Evolutionary conservation across 2,329 filamentous ascomycete genomes (phyloP).

Genomic region (Biscogniauxia marginata): DNA sequence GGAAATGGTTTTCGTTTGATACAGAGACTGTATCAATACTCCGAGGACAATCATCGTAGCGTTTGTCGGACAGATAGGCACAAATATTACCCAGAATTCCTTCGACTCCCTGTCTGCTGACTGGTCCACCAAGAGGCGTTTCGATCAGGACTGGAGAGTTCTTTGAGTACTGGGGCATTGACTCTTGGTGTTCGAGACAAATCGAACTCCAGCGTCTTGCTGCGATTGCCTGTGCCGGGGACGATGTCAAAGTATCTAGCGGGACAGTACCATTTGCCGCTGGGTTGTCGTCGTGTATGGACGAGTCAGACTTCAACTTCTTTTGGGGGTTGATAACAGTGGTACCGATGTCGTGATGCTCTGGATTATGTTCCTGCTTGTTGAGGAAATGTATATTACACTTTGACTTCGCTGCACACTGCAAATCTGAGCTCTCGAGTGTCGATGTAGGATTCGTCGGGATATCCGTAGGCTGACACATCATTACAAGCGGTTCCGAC

Average conservation of each 20-base stretch:
- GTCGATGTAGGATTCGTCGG: constrained; percentile 3
- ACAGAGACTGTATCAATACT: background rate
- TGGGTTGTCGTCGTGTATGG: background rate
- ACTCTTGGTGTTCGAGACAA: constrained; percentile 1
- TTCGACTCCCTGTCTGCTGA: constrained; percentile 19
- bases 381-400: constrained; percentile 7
- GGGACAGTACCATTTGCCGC: background rate
- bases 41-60: constrained; percentile 13
- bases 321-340: constrained; percentile 10
- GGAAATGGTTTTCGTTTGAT: constrained; percentile 10
- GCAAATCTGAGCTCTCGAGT: background rate
- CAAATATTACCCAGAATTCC: constrained; percentile 26
- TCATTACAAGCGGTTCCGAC: constrained; percentile 15
- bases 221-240: constrained; percentile 9
- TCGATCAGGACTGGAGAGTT: constrained; percentile 4
- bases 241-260: constrained; percentile 5
- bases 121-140: constrained; percentile 1
- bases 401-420: constrained; percentile 1
- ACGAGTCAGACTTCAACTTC: background rate
- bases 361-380: constrained; percentile 5
- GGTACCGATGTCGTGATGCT: constrained; percentile 13
- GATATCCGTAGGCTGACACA: constrained; percentile 1
- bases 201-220: constrained; percentile 15
- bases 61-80: constrained; percentile 24
- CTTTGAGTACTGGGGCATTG: constrained; percentile 3